These are phyloP conservation scores for Aspergillus proliferans DNA, from an alignment of 2,329 filamentous ascomycete genomes.

Conservation along the genomic window DNA sequence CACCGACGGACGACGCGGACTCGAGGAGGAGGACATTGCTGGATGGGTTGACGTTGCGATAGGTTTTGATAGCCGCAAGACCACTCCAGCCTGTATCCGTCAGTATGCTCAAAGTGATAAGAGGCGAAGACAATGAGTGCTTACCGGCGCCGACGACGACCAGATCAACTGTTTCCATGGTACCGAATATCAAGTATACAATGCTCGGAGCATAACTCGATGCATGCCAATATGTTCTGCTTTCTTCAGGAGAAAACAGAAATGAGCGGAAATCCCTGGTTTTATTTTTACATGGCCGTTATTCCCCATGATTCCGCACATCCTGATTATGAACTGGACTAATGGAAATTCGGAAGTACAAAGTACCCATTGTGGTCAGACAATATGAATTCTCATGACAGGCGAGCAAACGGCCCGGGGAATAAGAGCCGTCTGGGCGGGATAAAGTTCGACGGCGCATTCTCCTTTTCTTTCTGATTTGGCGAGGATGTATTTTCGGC, in stretches of 20 bases:
- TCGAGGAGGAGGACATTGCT: constrained; percentile 55
- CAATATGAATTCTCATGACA: not conserved
- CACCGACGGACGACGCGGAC: constrained; percentile 52
- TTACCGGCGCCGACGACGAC: constrained; percentile 26
- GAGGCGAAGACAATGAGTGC: not conserved
- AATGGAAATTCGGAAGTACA: too few relatives aligned
- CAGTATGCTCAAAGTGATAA: constrained; percentile 15
- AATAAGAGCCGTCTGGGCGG: not conserved
- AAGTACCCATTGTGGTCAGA: not conserved
- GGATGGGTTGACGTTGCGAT: constrained; percentile 53
- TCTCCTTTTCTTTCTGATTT: not conserved
- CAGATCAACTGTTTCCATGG: constrained; percentile 24
- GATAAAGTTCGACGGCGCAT: not conserved
- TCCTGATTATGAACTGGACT: too few relatives aligned
- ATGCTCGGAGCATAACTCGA: not conserved
- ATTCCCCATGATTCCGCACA: not conserved
- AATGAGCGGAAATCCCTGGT: not conserved
- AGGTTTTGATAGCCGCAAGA: constrained; percentile 56
- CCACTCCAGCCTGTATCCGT: constrained; percentile 47
- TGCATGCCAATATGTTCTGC: not conserved
- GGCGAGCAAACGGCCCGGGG: not conserved
- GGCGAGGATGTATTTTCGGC: not conserved
- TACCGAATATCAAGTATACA: not conserved
- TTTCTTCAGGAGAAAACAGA: not conserved
- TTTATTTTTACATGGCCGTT: not conserved